Evolutionary conservation across 331 rosid genomes (phyloP).

Genomic region (Pyracantha coccinea): DNA sequence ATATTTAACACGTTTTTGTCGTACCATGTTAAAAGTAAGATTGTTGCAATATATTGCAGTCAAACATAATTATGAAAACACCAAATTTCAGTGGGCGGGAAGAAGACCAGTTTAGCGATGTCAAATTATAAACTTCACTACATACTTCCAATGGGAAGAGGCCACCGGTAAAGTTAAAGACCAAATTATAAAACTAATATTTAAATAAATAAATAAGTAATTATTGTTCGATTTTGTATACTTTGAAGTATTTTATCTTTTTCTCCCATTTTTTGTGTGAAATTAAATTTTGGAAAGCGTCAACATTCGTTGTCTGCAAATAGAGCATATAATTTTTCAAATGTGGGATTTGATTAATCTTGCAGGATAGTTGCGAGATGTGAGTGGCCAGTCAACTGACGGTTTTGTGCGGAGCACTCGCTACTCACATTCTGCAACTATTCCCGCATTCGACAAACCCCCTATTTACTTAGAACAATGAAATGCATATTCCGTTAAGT

Average conservation of each 20-base stretch:
- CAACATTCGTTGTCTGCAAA: too few relatives aligned
- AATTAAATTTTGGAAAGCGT: too few relatives aligned
- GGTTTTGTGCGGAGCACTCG: background rate
- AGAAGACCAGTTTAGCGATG: conserved; percentile 24
- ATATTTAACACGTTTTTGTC: background rate
- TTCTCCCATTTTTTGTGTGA: too few relatives aligned
- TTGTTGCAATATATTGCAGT: background rate
- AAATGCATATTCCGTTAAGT: background rate
- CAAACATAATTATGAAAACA: background rate
- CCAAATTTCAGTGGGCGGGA: background rate
- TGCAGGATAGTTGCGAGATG: background rate
- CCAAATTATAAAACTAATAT: background rate
- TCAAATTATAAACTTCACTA: background rate
- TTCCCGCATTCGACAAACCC: background rate
- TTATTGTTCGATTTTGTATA: background rate
- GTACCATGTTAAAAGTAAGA: background rate
- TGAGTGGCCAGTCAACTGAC: background rate
- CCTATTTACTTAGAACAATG: background rate
- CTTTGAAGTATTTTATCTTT: too few relatives aligned
- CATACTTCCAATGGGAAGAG: background rate
- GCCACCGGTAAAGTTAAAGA: background rate
- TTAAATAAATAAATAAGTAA: background rate
- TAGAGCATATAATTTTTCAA: background rate
- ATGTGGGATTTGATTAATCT: background rate
- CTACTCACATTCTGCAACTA: background rate